These are phyloP conservation scores for Starmerella sp. DNA, from an alignment of 805 yeast species.

Conservation along the genomic window DNA sequence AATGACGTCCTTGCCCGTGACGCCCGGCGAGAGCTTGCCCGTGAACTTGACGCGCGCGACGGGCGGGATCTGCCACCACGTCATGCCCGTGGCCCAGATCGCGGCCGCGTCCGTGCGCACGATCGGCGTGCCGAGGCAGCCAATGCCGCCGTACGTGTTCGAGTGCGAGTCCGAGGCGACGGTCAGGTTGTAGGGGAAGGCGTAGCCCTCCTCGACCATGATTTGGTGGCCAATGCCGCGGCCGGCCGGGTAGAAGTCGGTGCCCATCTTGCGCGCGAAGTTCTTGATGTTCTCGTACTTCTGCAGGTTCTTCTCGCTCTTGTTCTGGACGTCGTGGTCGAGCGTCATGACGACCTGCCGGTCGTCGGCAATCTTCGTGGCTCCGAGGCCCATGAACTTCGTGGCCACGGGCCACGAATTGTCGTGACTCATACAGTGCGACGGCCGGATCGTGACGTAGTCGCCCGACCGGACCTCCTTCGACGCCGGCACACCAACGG, in stretches of 20 bases:
- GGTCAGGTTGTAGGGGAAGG: conserved; percentile 82
- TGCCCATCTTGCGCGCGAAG: conserved; percentile 81
- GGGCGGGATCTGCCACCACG: conserved; percentile 99
- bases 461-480: conserved; percentile 81
- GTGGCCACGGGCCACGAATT: conserved; percentile 99
- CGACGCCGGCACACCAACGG: conserved; percentile 69
- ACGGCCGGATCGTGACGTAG: conserved; percentile 87
- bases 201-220: conserved; percentile 98
- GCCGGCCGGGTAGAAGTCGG: conserved; percentile 97
- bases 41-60: conserved; percentile 85
- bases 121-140: conserved; percentile 91
- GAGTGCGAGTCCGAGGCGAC: conserved; percentile 98
- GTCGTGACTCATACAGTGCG: conserved; percentile 98
- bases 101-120: conserved; percentile 99
- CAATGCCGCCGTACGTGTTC: conserved; percentile 95
- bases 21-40: conserved; percentile 74
- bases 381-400: conserved; percentile 92
- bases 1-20: conserved; percentile 93
- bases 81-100: conserved; percentile 98
- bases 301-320: conserved; percentile 71
- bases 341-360: conserved; percentile 90
- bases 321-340: conserved; percentile 97
- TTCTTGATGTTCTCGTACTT: conserved; percentile 81
- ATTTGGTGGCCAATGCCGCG: conserved; percentile 98
- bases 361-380: conserved; percentile 67